Percentiles rank a stretch among this genome's conserved stretches.
These are phyloP conservation scores for Rhizopogon sp. DNA, from an alignment of 768 basidiomycete species.

Conservation along the genomic window DNA sequence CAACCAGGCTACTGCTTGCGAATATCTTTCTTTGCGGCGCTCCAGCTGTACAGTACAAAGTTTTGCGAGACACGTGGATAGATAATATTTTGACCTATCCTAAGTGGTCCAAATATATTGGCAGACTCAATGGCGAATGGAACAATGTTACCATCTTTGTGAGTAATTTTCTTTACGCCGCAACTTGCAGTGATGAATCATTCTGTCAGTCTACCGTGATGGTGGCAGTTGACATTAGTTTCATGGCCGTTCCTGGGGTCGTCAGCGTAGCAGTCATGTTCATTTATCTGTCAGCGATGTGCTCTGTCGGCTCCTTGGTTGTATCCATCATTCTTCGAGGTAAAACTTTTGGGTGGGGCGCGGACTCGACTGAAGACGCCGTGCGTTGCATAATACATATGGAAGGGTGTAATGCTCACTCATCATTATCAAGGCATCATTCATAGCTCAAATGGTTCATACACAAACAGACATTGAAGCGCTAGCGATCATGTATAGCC, in stretches of 20 bases:
- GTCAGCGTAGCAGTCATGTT: constrained; percentile 19
- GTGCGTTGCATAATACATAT: constrained; percentile 14
- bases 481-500: constrained; percentile 26
- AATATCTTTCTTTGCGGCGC: neutral
- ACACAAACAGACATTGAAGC: constrained; percentile 17
- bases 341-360: constrained; percentile 26
- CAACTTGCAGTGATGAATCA: neutral
- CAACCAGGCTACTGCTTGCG: neutral
- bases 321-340: constrained; percentile 31
- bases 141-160: constrained; percentile 2
- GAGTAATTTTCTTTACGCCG: neutral
- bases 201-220: constrained; percentile 39
- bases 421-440: constrained; percentile 4
- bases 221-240: constrained; percentile 46
- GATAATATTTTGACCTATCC: neutral
- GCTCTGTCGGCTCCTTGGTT: constrained; percentile 29
- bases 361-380: constrained; percentile 18
- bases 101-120: constrained; percentile 1
- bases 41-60: neutral
- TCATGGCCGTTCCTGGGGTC: constrained; percentile 44
- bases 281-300: constrained; percentile 32
- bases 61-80: neutral
- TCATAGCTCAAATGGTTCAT: constrained; percentile 13
- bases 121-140: constrained; percentile 1
- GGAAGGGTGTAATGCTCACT: neutral